Percentiles rank a stretch among this genome's conserved stretches.
Conservation (phyloP, 495 filamentous ascomycete species). For the Neurospora sp. region DNA sequence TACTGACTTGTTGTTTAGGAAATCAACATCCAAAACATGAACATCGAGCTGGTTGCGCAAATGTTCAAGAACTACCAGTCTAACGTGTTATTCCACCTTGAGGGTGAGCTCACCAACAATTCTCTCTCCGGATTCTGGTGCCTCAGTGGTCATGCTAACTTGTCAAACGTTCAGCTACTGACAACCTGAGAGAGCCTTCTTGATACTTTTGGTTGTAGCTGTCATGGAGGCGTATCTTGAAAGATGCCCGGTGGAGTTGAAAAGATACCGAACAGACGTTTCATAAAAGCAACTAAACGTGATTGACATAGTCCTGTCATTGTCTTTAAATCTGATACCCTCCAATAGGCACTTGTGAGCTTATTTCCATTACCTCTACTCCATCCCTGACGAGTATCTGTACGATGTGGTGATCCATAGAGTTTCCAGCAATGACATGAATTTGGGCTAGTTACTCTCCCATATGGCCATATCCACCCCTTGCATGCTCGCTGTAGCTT, state of each 20-base stretch:
- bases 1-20: constrained; percentile 46
- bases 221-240: too few species aligned
- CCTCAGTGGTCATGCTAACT: not conserved
- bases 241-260: too few species aligned
- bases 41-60: constrained; percentile 92
- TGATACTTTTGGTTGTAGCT: too few species aligned
- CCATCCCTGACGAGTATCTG: too few species aligned
- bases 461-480: not conserved
- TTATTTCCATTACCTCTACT: too few species aligned
- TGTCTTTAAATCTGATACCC: too few species aligned
- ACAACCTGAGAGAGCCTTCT: constrained; percentile 58
- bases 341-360: too few species aligned
- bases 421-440: not conserved
- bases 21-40: constrained; percentile 97
- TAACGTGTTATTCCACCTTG: constrained; percentile 93
- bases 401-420: not conserved
- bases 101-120: constrained; percentile 49
- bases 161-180: constrained; percentile 50
- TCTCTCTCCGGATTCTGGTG: not conserved
- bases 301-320: too few species aligned
- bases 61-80: constrained; percentile 99
- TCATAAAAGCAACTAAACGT: too few species aligned
- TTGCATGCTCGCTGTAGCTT: not conserved
- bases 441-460: not conserved
- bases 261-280: too few species aligned